Base-by-base conservation (phyloP, 148 eudicot genomes). In the Rhododendron griersonianum region DNA sequence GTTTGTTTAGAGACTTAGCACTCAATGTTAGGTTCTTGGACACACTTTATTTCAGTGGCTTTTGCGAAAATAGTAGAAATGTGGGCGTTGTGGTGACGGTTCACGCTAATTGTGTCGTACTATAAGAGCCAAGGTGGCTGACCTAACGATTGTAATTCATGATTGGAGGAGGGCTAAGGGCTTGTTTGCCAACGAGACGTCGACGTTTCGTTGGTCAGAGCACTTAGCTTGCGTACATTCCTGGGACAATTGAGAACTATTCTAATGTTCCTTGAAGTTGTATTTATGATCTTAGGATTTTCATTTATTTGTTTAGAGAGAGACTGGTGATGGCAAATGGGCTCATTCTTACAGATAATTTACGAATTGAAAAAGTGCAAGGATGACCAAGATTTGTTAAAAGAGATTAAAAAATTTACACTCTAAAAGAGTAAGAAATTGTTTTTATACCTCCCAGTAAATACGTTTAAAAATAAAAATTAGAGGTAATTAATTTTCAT, bases 81-180 rank as follows among this genome's bases (percentile, higher is more conserved):
- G 80, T 91, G 2, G 39, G 74, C 0, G 51, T 79, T 4, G 98
- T 96, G 15, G 80, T 80, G 21, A 96, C 98, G n/a, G 92, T 96
- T 45, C 98, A 96, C 76, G 92, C 96, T 11, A 96, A 93, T 25
- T 96, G 98, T 96, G 98, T 39, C 90, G 94, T 23, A 90, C 83
- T 63, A 93, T 96, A 14, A 80, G 73, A 14, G 93, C 98, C 41
- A 96, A 96, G 86, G 90, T 93, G 67, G 47, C 83, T 0, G 96
- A 96, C 83, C 78, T 96, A 53, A 88, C 69, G 13, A 84, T 47
- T 0, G 94, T 93, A 8, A 48, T 94, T n/a, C 87, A 41, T 71
- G 94, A 93, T 44, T 96, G 98, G 98, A 86, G 86, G 67, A 74
- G 50, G 65, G 85, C 88, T 8, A 83, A 77, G 87, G 86, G n/a